Base-by-base conservation (phyloP, 169 alveolate species). In the Besnoitia besnoiti region DNA sequence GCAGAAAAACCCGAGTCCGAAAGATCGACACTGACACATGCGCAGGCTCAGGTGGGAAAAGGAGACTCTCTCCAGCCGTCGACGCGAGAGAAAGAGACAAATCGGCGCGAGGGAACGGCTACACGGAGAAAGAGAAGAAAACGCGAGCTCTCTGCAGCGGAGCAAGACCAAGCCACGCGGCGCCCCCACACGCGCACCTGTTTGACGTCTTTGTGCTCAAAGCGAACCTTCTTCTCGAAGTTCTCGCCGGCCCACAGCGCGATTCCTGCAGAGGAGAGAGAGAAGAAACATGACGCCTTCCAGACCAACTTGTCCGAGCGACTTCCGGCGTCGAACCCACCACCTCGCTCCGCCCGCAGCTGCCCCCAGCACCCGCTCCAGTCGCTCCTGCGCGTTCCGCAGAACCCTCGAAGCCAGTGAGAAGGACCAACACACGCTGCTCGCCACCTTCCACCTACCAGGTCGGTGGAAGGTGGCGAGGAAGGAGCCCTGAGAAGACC, bases 401-500 rank as follows among this genome's bases (percentile, higher is more conserved):
- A n/a, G n/a, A n/a, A n/a, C n/a, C n/a, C n/a, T n/a, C n/a, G n/a
- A n/a, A n/a, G n/a, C n/a, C n/a, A n/a, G n/a, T n/a, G n/a, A n/a
- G n/a, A n/a, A n/a, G n/a, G n/a, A n/a, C n/a, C n/a, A n/a, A 49
- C 55, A 49, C 55, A 49, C 24, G 24, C 24, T 49, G 55, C 55
- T 8, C 5, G 33, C 21, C 21, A 55, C 8, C n/a, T 21, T 27
- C 67, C 3, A 55, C 73, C n/a, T 88, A 96, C 98, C 99, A 27
- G 97, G 98, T 84, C 98, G 93, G 90, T 97, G 98, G 94, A 97
- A 97, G 44, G 98, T 96, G 27, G 97, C 98, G 61, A 97, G 95
- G 90, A 96, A 97, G 33, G 98, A 97, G 21, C 99, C 99, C 90
- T 95, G 97, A 35, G 97, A 96, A 49, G 98, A 97, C 99, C 99